Percentiles rank a stretch among this genome's conserved stretches.
Conservation (phyloP, 176 grass and related monocot genomes). For the Olyra latifolia region DNA sequence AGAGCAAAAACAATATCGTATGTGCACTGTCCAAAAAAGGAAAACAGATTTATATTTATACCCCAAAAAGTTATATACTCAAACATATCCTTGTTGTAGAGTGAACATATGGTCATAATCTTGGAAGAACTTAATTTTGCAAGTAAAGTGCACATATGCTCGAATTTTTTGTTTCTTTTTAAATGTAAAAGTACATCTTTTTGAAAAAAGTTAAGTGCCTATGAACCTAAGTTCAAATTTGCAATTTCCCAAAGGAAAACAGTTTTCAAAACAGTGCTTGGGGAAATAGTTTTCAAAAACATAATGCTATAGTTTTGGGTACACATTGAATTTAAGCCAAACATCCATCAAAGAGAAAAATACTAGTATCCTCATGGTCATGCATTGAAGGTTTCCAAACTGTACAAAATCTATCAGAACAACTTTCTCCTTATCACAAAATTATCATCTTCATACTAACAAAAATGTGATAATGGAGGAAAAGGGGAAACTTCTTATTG, state of each 20-base stretch:
- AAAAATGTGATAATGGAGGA: neutral
- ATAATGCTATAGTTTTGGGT: neutral
- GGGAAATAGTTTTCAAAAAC: neutral
- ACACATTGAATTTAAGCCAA: neutral
- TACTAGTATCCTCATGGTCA: neutral
- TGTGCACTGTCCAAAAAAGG: neutral
- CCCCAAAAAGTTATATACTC: neutral
- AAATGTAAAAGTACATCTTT: neutral
- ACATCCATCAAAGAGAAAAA: neutral
- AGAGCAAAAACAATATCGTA: neutral
- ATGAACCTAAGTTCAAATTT: neutral
- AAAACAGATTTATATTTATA: neutral
- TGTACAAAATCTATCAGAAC: neutral
- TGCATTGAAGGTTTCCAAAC: neutral
- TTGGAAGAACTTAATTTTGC: neutral
- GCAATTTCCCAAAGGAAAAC: neutral
- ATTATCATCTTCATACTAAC: neutral
- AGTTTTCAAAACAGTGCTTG: neutral
- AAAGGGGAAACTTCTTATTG: neutral
- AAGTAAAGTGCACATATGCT: neutral
- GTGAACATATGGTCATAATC: too few relatives aligned
- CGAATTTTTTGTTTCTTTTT: neutral
- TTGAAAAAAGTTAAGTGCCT: neutral
- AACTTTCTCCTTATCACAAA: neutral
- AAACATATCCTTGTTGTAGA: neutral